A percentile compares a stretch with the other conserved stretches of the same genome.
Evolutionary conservation across 306 rosid species (phyloP).

Genomic region (Sindora glabra): DNA sequence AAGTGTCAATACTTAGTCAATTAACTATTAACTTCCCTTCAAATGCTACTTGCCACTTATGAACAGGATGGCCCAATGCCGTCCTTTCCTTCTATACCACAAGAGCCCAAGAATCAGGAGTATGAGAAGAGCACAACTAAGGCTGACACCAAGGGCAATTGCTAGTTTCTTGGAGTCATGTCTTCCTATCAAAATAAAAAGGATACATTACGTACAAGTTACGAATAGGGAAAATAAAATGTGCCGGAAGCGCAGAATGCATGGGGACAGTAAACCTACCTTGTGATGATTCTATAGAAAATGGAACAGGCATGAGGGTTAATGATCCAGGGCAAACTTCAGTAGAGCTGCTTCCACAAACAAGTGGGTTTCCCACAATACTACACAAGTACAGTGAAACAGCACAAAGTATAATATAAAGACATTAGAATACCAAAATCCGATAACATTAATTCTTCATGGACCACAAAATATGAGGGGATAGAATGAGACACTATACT

Average conservation of each 20-base stretch:
- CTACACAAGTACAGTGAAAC: conserved; percentile 30
- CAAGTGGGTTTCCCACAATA: conserved; percentile 77
- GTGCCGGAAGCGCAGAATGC: not conserved
- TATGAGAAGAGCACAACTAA: conserved; percentile 51
- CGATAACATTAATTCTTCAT: conserved; percentile 1
- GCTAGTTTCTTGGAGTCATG: conserved; percentile 58
- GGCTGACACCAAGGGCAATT: conserved; percentile 74
- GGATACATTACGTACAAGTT: not conserved
- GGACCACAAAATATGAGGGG: not conserved
- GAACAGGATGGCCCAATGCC: conserved; percentile 47
- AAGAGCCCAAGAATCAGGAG: conserved; percentile 42
- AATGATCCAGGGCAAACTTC: conserved; percentile 79
- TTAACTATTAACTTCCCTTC: not conserved
- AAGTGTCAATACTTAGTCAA: not conserved
- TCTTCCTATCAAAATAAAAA: conserved; percentile 37
- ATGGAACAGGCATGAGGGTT: conserved; percentile 48
- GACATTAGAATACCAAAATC: conserved; percentile 2
- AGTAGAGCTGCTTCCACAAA: conserved; percentile 62
- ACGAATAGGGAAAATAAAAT: not conserved
- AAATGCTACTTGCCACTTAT: conserved; percentile 47
- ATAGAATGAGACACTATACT: conserved; percentile 34
- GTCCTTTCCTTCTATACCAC: conserved; percentile 63
- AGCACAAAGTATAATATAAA: conserved; percentile 16
- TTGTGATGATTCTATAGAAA: conserved; percentile 52
- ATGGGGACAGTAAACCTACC: conserved; percentile 31